A percentile compares a stretch with the other conserved stretches of the same genome.
phyloP scores from a whole-genome alignment of 305 asterid genomes.

The Fraxinus nigra region DNA sequence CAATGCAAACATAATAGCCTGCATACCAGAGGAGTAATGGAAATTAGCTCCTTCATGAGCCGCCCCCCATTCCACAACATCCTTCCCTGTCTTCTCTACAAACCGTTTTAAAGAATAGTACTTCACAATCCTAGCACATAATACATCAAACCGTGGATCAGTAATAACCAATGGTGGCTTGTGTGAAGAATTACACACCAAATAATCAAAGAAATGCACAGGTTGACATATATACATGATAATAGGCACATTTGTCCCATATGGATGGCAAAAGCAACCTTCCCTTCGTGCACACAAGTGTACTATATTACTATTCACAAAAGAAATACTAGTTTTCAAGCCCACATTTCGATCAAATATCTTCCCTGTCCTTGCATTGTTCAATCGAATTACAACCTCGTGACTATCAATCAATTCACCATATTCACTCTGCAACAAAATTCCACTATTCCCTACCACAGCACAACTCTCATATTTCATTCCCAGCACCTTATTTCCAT shows the following conservation, averaged over 20 bases:
- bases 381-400: conserved; percentile 74
- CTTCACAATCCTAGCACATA: conserved; percentile 74
- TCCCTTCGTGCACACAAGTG: conserved; percentile 74
- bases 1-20: conserved; percentile 81
- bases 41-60: conserved; percentile 69
- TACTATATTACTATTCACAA: conserved; percentile 84
- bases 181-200: conserved; percentile 75
- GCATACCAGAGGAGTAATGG: conserved; percentile 97
- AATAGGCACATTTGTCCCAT: conserved; percentile 65
- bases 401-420: conserved; percentile 72
- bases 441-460: conserved; percentile 95
- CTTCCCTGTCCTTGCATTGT: conserved; percentile 60
- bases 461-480: conserved; percentile 66
- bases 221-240: conserved; percentile 88
- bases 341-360: conserved; percentile 72
- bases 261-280: conserved; percentile 90
- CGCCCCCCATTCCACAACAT: conserved; percentile 56
- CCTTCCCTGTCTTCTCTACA: conserved; percentile 46
- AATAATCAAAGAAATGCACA: conserved; percentile 73
- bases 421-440: conserved; percentile 48
- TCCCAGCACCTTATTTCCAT: conserved; percentile 23
- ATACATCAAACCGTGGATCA: conserved; percentile 66
- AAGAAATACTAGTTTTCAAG: conserved; percentile 67
- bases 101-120: conserved; percentile 75
- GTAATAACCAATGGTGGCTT: conserved; percentile 65